These are phyloP conservation scores for Exserohilum turcica DNA, from an alignment of 2,329 filamentous ascomycete species.

Conservation along the genomic window DNA sequence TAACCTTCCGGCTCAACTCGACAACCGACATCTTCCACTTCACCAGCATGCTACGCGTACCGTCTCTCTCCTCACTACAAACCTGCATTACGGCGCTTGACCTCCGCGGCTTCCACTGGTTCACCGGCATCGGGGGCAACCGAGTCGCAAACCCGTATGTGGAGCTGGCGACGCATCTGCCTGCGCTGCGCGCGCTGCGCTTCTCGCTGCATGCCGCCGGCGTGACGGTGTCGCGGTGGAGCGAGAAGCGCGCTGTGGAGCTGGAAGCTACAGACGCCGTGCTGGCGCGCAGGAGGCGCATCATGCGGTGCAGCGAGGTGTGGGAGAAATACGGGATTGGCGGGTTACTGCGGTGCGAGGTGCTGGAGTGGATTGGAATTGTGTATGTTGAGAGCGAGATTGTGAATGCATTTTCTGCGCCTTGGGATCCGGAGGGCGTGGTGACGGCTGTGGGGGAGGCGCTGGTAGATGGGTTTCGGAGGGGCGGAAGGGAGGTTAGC, in stretches of 20 bases:
- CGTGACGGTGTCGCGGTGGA: slow-evolving; percentile 71
- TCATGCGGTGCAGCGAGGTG: slow-evolving; percentile 83
- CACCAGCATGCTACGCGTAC: slow-evolving; percentile 10
- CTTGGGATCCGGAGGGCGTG: slow-evolving; percentile 4
- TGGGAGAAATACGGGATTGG: slow-evolving; percentile 78
- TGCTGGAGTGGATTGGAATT: slow-evolving; percentile 76
- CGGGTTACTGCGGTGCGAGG: slow-evolving; percentile 69
- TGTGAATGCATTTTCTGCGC: slow-evolving; percentile 64
- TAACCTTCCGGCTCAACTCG: slow-evolving; percentile 21
- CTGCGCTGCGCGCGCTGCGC: slow-evolving; percentile 76
- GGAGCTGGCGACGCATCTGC: slow-evolving; percentile 83
- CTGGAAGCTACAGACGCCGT: slow-evolving; percentile 79
- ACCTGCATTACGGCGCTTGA: slow-evolving; percentile 47
- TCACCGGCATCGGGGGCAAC: slow-evolving; percentile 71
- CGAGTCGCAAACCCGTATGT: slow-evolving; percentile 92
- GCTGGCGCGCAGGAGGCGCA: slow-evolving; percentile 72
- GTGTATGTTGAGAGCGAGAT: slow-evolving; percentile 69
- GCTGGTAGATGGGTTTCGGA: slow-evolving; percentile 9
- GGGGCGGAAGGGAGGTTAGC: background rate
- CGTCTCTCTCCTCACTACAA: slow-evolving; percentile 10
- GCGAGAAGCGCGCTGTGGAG: slow-evolving; percentile 59
- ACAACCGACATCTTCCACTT: slow-evolving; percentile 19
- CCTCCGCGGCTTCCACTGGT: slow-evolving; percentile 50
- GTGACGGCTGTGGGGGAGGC: slow-evolving; percentile 1
- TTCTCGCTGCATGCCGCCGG: slow-evolving; percentile 84